phyloP scores from a whole-genome alignment of 768 basidiomycete genomes.

The Suillus fuscotomentosus region DNA sequence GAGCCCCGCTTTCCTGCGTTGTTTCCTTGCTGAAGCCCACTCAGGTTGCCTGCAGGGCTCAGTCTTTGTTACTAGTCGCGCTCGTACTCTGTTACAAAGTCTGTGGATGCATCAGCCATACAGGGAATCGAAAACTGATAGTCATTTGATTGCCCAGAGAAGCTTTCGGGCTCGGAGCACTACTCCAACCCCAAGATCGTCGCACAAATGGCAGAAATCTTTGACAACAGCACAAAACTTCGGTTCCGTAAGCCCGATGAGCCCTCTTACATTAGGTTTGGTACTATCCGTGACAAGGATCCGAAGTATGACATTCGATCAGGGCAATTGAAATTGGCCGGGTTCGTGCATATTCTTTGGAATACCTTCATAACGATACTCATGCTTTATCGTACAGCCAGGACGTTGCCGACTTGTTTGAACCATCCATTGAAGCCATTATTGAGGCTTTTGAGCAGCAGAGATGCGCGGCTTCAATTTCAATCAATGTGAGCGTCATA shows the following conservation, averaged over 20 bases:
- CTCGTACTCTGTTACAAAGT: conserved; percentile 29
- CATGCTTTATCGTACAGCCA: conserved; percentile 16
- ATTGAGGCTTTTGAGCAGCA: conserved; percentile 33
- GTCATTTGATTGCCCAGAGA: conserved; percentile 14
- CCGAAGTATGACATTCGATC: conserved; percentile 30
- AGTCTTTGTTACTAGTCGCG: conserved; percentile 32
- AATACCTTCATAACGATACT: not conserved
- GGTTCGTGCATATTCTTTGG: conserved; percentile 23
- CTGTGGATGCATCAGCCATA: not conserved
- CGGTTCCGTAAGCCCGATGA: conserved; percentile 36
- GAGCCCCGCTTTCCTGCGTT: not conserved
- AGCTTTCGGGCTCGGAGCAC: conserved; percentile 27
- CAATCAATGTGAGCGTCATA: conserved; percentile 26
- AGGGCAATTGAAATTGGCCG: conserved; percentile 36
- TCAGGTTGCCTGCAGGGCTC: conserved; percentile 40
- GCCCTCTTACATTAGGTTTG: conserved; percentile 39
- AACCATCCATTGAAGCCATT: conserved; percentile 38
- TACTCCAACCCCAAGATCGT: conserved; percentile 30
- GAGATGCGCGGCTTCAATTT: conserved; percentile 14
- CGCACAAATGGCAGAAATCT: conserved; percentile 29
- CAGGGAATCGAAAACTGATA: not conserved
- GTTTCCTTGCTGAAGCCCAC: not conserved
- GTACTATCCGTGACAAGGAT: conserved; percentile 35
- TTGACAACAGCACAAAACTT: conserved; percentile 36
- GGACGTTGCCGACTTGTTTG: conserved; percentile 40